Conservation (phyloP, 345 rosid species). For the Salix purpurea region DNA sequence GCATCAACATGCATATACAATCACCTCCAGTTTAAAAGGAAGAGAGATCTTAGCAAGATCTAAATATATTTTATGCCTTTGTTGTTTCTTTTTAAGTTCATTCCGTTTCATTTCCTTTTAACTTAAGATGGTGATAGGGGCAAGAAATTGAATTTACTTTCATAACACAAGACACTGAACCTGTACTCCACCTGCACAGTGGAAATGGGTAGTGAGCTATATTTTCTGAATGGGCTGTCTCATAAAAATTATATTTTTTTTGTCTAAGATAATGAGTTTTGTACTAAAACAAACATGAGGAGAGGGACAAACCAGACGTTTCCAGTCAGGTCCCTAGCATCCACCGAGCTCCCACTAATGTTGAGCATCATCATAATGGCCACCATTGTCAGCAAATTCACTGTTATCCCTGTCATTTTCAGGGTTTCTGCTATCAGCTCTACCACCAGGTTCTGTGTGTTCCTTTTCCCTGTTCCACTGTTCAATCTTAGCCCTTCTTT, state of each 20-base stretch:
- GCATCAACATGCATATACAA: too few species aligned
- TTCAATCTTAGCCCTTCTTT: constrained; percentile 70
- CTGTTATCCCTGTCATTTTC: constrained; percentile 16
- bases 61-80: background rate
- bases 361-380: constrained; percentile 26
- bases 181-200: constrained; percentile 52
- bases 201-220: constrained; percentile 39
- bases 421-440: constrained; percentile 16
- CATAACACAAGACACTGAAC: constrained; percentile 30
- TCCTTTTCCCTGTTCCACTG: constrained; percentile 81
- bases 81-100: background rate
- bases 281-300: background rate
- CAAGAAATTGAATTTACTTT: constrained; percentile 23
- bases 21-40: too few species aligned
- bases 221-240: constrained; percentile 21
- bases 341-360: constrained; percentile 11
- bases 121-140: background rate
- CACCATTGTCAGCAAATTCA: constrained; percentile 18
- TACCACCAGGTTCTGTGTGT: constrained; percentile 29
- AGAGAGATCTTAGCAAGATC: too few species aligned
- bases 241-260: background rate
- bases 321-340: background rate
- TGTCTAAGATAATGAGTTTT: background rate
- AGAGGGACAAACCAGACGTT: constrained; percentile 14
- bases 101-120: background rate